phyloP scores from a whole-genome alignment of 2,329 filamentous ascomycete species.

The Diaporthe sp. region DNA sequence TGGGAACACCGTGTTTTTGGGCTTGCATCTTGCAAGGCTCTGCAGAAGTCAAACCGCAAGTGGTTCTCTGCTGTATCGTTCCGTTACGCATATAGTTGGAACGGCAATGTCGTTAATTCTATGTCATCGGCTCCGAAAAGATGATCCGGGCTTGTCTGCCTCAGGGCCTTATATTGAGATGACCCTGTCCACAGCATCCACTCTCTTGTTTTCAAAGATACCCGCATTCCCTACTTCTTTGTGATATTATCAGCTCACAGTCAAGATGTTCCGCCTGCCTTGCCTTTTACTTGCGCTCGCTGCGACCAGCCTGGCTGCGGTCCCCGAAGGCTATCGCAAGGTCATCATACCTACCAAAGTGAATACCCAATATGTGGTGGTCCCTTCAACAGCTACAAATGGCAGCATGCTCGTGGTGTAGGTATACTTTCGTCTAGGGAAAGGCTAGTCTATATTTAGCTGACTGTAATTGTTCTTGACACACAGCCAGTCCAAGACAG shows the following conservation, averaged over 20 bases:
- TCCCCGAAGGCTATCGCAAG: constrained; percentile 54
- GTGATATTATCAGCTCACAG: neutral
- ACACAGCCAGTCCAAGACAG: constrained; percentile 46
- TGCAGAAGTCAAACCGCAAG: no score
- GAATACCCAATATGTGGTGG: constrained; percentile 57
- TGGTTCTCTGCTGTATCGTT: fast-evolving
- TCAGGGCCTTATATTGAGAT: neutral
- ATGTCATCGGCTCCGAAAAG: neutral
- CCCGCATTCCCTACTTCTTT: no score
- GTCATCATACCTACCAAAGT: constrained; percentile 57
- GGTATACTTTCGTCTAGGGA: neutral
- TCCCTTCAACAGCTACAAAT: constrained; percentile 50
- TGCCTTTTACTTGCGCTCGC: neutral
- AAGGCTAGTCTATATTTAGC: fast-evolving
- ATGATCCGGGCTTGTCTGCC: neutral
- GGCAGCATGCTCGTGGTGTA: constrained; percentile 44
- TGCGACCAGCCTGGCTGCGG: constrained; percentile 49
- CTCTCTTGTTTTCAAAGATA: no score
- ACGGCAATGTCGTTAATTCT: no score
- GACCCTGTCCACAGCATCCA: neutral
- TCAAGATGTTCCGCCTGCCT: neutral
- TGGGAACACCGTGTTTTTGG: neutral
- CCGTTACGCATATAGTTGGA: neutral
- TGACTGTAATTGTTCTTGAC: neutral
- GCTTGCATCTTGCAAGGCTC: neutral